These are phyloP conservation scores for Stachybotrys elegans DNA, from an alignment of 2,329 filamentous ascomycete species.

Conservation along the genomic window DNA sequence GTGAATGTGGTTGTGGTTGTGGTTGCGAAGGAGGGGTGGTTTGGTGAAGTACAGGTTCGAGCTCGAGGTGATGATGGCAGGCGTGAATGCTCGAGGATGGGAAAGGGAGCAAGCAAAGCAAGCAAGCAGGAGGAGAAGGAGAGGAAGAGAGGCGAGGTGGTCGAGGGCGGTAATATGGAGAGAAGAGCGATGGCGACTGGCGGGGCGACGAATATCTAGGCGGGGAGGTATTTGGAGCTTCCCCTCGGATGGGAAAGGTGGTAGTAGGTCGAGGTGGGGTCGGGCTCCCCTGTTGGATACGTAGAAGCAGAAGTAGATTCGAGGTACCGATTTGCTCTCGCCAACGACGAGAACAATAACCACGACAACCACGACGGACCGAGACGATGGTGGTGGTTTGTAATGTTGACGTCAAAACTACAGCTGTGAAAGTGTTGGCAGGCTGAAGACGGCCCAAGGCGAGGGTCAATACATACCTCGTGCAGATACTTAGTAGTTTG, in stretches of 20 bases:
- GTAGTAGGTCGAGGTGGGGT: constrained; percentile 2
- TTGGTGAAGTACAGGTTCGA: too few relatives aligned
- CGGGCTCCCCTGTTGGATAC: not conserved
- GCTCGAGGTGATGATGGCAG: not conserved
- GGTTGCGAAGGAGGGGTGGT: constrained; percentile 7
- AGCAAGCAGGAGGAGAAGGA: not conserved
- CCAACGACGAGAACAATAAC: too few relatives aligned
- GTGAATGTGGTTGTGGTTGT: constrained; percentile 18
- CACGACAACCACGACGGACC: too few relatives aligned
- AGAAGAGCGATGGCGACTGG: constrained; percentile 1
- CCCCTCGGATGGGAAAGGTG: constrained; percentile 1
- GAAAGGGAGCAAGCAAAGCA: not conserved
- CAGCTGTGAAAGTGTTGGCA: too few relatives aligned
- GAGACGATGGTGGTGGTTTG: too few relatives aligned
- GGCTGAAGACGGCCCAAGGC: too few relatives aligned
- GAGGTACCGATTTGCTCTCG: too few relatives aligned
- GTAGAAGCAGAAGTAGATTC: too few relatives aligned
- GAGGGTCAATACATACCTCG: too few relatives aligned
- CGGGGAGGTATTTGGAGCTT: constrained; percentile 9
- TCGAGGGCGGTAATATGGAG: not conserved
- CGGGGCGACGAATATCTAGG: constrained; percentile 3
- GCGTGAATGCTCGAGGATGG: not conserved
- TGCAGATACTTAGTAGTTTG: too few relatives aligned
- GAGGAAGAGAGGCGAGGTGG: constrained; percentile 5
- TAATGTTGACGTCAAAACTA: too few relatives aligned